A percentile compares a stretch with the other conserved stretches of the same genome.
Evolutionary conservation across 129 eudicot species (phyloP).

Genomic region (Logfia minima): DNA sequence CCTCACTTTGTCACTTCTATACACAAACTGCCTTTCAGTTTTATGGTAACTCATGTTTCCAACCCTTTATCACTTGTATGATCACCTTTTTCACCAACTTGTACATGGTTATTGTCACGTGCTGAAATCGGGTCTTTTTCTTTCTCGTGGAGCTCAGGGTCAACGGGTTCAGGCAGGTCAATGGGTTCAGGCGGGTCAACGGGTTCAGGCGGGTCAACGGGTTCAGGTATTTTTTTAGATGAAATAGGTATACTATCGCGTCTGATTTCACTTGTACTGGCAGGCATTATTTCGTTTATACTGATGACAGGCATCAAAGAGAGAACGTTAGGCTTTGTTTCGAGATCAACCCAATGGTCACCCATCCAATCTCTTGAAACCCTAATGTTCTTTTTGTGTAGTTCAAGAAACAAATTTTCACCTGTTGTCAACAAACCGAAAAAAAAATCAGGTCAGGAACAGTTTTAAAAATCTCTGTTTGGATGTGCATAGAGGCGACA

Average conservation of each 20-base stretch:
- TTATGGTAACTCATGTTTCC: constrained; percentile 11
- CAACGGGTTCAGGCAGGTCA: constrained; percentile 21
- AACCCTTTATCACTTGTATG: constrained; percentile 26
- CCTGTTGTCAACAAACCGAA: constrained; percentile 45
- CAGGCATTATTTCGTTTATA: not conserved
- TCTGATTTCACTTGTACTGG: constrained; percentile 29
- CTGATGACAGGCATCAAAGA: constrained; percentile 42
- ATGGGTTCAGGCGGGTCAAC: constrained; percentile 31
- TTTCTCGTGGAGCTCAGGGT: constrained; percentile 29
- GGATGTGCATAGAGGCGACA: not conserved
- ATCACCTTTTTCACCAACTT: constrained; percentile 20
- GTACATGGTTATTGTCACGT: constrained; percentile 8
- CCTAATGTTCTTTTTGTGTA: constrained; percentile 55
- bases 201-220: constrained; percentile 30
- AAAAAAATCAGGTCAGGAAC: not conserved
- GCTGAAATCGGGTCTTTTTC: constrained; percentile 14
- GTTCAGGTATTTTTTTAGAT: constrained; percentile 30
- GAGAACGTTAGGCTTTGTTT: constrained; percentile 53
- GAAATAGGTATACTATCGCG: constrained; percentile 35
- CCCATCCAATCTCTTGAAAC: constrained; percentile 91
- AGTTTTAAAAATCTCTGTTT: not conserved
- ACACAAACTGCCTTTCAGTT: constrained; percentile 17
- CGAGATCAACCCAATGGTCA: constrained; percentile 72
- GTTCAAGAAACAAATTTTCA: constrained; percentile 53
- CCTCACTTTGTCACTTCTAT: constrained; percentile 38